Percentiles rank a stretch among this genome's conserved stretches.
Conservation (phyloP, 1,284 basidiomycete species). For the Phellopilus nigrolimitatus region DNA sequence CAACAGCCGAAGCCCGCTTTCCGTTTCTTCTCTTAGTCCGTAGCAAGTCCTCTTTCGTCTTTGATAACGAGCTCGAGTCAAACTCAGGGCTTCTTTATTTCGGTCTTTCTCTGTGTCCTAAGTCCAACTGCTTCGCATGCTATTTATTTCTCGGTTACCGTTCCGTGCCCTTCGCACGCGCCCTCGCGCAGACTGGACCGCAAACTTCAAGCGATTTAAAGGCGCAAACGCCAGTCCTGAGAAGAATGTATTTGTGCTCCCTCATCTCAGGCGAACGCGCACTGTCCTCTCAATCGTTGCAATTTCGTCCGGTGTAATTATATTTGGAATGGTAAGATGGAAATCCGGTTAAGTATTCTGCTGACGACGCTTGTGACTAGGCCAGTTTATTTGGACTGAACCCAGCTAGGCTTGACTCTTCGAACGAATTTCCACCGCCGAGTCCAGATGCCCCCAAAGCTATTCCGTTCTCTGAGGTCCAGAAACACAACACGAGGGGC, state of each 20-base stretch:
- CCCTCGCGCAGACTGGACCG: background rate
- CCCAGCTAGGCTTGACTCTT: constrained; percentile 2
- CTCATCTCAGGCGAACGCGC: too few relatives aligned
- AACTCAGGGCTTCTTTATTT: background rate
- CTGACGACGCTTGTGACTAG: background rate
- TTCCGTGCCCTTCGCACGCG: constrained; percentile 1
- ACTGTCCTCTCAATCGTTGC: too few relatives aligned
- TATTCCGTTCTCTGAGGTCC: constrained; percentile 44
- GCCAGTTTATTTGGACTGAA: background rate
- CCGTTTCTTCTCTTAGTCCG: too few relatives aligned
- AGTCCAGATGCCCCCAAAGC: constrained; percentile 19
- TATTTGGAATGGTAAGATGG: constrained; percentile 10
- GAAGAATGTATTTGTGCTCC: too few relatives aligned
- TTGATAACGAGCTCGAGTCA: too few relatives aligned
- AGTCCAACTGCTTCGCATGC: background rate
- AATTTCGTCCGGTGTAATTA: too few relatives aligned
- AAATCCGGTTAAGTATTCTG: background rate
- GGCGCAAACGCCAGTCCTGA: background rate
- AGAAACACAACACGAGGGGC: constrained; percentile 43
- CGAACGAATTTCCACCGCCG: background rate
- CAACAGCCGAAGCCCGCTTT: too few relatives aligned
- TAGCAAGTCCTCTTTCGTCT: too few relatives aligned
- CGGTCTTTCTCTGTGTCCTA: background rate
- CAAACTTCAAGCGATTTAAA: background rate
- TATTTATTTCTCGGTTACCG: background rate